Evolutionary conservation across 108 stramenopile species (phyloP), one percentile per base, ranked within the genome.

Genomic region (Pseudonitzschia multiseries): DNA sequence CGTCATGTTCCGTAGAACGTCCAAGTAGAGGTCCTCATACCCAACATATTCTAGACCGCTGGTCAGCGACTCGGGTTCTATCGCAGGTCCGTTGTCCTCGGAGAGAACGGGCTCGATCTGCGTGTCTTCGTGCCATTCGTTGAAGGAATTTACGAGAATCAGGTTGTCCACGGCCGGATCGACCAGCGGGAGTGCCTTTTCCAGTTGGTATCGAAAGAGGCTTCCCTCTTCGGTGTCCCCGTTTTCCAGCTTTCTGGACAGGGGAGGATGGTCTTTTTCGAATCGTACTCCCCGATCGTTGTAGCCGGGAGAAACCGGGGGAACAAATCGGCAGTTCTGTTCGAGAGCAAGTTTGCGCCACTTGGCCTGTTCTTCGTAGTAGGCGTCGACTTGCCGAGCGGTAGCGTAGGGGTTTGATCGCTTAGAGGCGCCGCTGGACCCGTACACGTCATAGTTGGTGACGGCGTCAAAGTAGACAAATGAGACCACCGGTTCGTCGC

Each of bases 81-180:
- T 48, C 9, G 66, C 61, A 0, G 1, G 36, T 2, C 36, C 27
- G 57, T 15, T 31, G 29, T 31, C 27, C 13, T 6, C 26, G 26
- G 15, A n/a, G 29, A 48, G 8, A 2, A 28, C 36, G 15, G 82
- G 82, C 68, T 83, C 82, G 14, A 79, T 62, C 61, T 79, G 78
- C 15, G 82, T 80, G 54, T 78, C 82, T 50, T 83, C 82, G 46
- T 83, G 82, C 82, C 82, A 83, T 32, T 83, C 82, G 68, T 83
- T 84, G 60, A 84, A 80, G 13, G 79, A 81, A 43, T 78, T 81
- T 13, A 84, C 71, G 50, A 84, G 17, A 2, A 83, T 43, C 27
- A 83, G n/a, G 20, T 69, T 56, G 50, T 77, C 76, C 4, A 79
- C 61, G 15, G 29, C 29, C 14, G 51, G 51, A 68, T 83, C 79